phyloP scores from a whole-genome alignment of 2,329 filamentous ascomycete species.

The Zymoseptoria crescenta region DNA sequence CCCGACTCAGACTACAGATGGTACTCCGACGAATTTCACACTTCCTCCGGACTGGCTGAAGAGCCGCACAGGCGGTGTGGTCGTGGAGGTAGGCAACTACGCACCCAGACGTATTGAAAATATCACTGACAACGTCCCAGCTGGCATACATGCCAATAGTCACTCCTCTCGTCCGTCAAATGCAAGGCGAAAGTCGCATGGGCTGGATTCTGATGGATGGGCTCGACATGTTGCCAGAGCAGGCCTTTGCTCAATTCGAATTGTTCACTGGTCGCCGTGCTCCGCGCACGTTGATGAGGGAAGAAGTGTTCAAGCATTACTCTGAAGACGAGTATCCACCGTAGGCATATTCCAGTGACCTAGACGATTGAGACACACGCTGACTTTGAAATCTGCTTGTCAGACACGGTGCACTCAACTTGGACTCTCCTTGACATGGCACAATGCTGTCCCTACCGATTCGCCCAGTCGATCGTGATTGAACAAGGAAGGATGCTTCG shows the following conservation, averaged over 20 bases:
- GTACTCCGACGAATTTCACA: constrained; percentile 61
- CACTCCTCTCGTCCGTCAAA: constrained; percentile 63
- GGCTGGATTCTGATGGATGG: constrained; percentile 72
- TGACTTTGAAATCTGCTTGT: not conserved
- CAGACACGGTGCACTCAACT: not conserved
- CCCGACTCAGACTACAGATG: constrained; percentile 59
- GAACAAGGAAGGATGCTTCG: too few species aligned
- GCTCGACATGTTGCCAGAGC: constrained; percentile 66
- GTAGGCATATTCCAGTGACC: not conserved
- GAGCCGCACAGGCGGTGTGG: constrained; percentile 66
- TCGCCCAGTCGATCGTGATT: too few species aligned
- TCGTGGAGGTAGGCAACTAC: constrained; percentile 51
- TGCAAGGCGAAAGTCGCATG: constrained; percentile 50
- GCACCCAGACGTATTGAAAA: not conserved
- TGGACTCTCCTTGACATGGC: not conserved
- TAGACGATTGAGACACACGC: not conserved
- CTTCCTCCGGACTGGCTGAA: constrained; percentile 62
- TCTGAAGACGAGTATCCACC: constrained; percentile 18
- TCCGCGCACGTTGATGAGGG: constrained; percentile 62
- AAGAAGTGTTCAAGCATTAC: constrained; percentile 45
- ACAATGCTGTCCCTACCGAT: not conserved
- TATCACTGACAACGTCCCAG: constrained; percentile 9
- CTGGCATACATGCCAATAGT: constrained; percentile 63
- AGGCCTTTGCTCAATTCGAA: constrained; percentile 76
- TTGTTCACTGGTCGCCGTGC: constrained; percentile 68